phyloP scores from a whole-genome alignment of 495 filamentous ascomycete genomes.

The Terfezia claveryi region DNA sequence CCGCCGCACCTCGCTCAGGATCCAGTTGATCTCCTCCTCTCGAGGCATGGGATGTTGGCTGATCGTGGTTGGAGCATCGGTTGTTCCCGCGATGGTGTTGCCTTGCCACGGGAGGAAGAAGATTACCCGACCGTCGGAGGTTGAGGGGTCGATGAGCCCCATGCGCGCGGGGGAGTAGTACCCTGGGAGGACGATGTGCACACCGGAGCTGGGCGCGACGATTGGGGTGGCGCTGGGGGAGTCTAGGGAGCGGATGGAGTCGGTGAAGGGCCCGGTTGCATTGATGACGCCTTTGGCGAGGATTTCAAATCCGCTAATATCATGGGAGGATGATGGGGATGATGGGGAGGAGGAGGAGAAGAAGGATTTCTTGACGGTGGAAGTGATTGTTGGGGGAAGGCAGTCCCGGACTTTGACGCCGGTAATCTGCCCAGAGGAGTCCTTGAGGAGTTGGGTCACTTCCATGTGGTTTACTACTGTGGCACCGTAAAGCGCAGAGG shows the following conservation, averaged over 20 bases:
- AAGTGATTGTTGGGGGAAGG: too few relatives aligned
- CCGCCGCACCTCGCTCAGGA: conserved; percentile 68
- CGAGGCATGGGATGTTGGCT: conserved; percentile 65
- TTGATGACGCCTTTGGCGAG: conserved; percentile 59
- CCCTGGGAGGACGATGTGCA: conserved; percentile 84
- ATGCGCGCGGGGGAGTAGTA: conserved; percentile 91
- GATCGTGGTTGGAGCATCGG: conserved; percentile 67
- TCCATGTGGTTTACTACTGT: conserved; percentile 89
- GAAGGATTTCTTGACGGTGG: too few relatives aligned
- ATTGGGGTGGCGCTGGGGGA: conserved; percentile 54
- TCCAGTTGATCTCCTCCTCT: conserved; percentile 93
- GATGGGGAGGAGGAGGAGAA: too few relatives aligned
- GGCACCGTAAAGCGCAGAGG: conserved; percentile 75
- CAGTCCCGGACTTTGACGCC: conserved; percentile 45
- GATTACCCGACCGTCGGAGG: conserved; percentile 89
- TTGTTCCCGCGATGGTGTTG: conserved; percentile 95
- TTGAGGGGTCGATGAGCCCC: conserved; percentile 87
- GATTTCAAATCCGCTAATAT: not conserved
- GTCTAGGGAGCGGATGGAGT: conserved; percentile 83
- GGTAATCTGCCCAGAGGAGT: conserved; percentile 47
- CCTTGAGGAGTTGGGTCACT: conserved; percentile 65
- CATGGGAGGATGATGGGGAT: too few relatives aligned
- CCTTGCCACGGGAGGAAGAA: conserved; percentile 99
- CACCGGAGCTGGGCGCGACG: conserved; percentile 80
- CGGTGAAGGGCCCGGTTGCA: conserved; percentile 89